These are phyloP conservation scores for Limtongia smithiae DNA, from an alignment of 805 yeast genomes.

Conservation along the genomic window DNA sequence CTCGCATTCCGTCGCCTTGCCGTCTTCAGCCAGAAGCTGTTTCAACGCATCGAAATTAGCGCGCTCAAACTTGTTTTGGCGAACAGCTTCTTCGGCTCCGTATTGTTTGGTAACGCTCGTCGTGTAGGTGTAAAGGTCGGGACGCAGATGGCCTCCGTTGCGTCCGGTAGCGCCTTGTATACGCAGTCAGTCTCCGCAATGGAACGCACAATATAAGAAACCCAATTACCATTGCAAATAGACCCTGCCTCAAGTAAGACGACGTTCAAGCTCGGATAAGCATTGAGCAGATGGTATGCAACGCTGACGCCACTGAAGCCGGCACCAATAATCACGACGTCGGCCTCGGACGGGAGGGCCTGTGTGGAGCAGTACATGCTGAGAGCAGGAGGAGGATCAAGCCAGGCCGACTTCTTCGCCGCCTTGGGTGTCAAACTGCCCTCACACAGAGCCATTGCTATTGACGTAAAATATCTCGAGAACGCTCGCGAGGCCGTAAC, in stretches of 20 bases:
- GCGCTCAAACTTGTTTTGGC: slow-evolving; percentile 41
- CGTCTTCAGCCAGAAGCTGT: slow-evolving; percentile 36
- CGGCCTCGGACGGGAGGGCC: slow-evolving; percentile 39
- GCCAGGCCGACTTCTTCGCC: slow-evolving; percentile 14
- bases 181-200: not conserved
- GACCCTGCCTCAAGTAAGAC: slow-evolving; percentile 45
- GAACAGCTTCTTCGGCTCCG: slow-evolving; percentile 39
- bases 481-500: too few relatives aligned
- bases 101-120: slow-evolving; percentile 15
- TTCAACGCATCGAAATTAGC: slow-evolving; percentile 39
- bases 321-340: slow-evolving; percentile 45
- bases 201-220: too few relatives aligned
- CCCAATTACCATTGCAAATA: slow-evolving; percentile 38
- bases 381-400: slow-evolving; percentile 17
- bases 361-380: slow-evolving; percentile 13
- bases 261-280: slow-evolving; percentile 33
- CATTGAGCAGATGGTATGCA: slow-evolving; percentile 38
- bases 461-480: too few relatives aligned
- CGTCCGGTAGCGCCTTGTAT: slow-evolving; percentile 44
- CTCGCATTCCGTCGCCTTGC: slow-evolving; percentile 40
- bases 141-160: slow-evolving; percentile 50
- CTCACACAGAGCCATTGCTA: too few relatives aligned
- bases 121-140: slow-evolving; percentile 31
- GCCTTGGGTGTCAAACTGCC: not conserved
- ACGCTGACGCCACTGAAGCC: slow-evolving; percentile 47